Evolutionary conservation across 768 basidiomycete species (phyloP), one percentile per base, ranked within the genome.

Genomic region (Tylopilus rubrobrunneus): DNA sequence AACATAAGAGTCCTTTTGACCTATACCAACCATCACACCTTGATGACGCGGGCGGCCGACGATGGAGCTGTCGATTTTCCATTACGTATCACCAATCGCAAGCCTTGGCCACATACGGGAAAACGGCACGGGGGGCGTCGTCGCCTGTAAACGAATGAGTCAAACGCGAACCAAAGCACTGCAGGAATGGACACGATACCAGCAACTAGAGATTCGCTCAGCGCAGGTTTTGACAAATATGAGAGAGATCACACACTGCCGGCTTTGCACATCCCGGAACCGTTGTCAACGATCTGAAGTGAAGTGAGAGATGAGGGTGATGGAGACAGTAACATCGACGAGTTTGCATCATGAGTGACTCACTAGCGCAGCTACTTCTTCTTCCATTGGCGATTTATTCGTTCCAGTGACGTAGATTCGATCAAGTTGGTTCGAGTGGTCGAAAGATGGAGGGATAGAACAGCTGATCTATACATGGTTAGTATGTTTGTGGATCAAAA

Each of bases 241-340:
- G 25, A 51, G 51, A 63, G 62, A 59, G 95, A 98, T 98, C 39
- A 86, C 88, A 65, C 72, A 92, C 90, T 92, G 76, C 97, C 96
- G 84, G 96, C 96, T 80, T 98, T 98, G 88, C 95, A 98, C 95
- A 98, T 98, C 76, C 95, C 96, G 70, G 95, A 98, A 69, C 92
- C 92, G 73, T 91, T 91, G 75, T 92, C 88, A 70, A 90, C 87
- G 74, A 91, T 88, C 88, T 89, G 47, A n/a, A 7, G 25, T 25
- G 25, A 2, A 5, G 5, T 25, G 25, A 25, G 2, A 5, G 25
- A 5, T 25, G 29, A n/a, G 37, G n/a, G 9, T 19, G 37, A 39
- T 2, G 17, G 21, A 9, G 41, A 19, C 15, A 43, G 45, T n/a
- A 7, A 28, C 42, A 55, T 43, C 19, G 57, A 43, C 37, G 27